Evolutionary conservation across 129 eudicot genomes (phyloP).

Genomic region (Calendula officinalis): DNA sequence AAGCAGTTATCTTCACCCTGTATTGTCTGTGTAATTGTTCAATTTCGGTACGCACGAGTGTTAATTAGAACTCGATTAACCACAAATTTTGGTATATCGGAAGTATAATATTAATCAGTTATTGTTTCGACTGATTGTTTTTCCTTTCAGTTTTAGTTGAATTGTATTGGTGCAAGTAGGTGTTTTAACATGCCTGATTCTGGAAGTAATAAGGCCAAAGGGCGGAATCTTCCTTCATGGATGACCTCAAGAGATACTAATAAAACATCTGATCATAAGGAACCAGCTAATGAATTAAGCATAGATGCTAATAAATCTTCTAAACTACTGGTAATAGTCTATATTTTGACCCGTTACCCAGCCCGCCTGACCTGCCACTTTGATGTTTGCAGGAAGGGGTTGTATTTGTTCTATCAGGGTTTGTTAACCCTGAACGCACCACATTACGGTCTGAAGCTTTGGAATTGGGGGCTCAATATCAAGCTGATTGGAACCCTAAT

Average conservation of each 20-base stretch:
- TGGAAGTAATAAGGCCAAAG: slow-evolving; percentile 35
- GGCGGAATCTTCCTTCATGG: slow-evolving; percentile 76
- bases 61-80: too few species aligned
- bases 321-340: slow-evolving; percentile 58
- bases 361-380: not conserved
- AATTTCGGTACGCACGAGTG: too few species aligned
- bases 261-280: too few species aligned
- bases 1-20: too few species aligned
- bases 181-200: slow-evolving; percentile 50
- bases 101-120: not conserved
- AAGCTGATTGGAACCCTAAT: slow-evolving; percentile 76
- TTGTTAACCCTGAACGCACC: slow-evolving; percentile 89
- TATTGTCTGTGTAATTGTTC: not conserved
- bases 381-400: slow-evolving; percentile 66
- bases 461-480: slow-evolving; percentile 95
- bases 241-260: slow-evolving; percentile 56
- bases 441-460: slow-evolving; percentile 71
- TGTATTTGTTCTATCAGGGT: slow-evolving; percentile 86
- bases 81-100: too few species aligned
- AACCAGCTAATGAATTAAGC: slow-evolving; percentile 12
- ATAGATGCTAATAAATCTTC: slow-evolving; percentile 40
- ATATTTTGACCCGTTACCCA: not conserved
- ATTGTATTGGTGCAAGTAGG: not conserved
- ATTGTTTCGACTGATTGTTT: not conserved
- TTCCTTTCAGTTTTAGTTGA: too few species aligned